Percentiles rank a stretch among this genome's conserved stretches.
Evolutionary conservation across 768 basidiomycete species (phyloP).

Genomic region (Hydnum rufescens): DNA sequence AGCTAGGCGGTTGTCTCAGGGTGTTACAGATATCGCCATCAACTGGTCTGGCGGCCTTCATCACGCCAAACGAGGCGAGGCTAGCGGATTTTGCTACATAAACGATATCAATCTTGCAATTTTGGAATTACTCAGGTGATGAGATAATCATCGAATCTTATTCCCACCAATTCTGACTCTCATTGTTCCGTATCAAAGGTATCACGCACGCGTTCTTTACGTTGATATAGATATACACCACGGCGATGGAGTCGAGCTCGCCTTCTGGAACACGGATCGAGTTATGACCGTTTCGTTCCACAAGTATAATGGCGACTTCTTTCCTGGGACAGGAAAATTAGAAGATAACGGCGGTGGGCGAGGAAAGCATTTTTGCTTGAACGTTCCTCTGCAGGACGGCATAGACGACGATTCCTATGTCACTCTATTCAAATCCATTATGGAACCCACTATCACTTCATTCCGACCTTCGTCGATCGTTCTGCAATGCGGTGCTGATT

Average conservation of each 20-base stretch:
- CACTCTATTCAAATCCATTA: slow-evolving; percentile 85
- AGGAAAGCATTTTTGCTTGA: slow-evolving; percentile 88
- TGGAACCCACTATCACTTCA: slow-evolving; percentile 78
- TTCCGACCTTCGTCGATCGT: slow-evolving; percentile 85
- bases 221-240: slow-evolving; percentile 99
- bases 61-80: slow-evolving; percentile 94
- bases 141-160: too few species aligned
- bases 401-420: slow-evolving; percentile 97
- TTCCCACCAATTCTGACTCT: background rate
- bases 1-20: slow-evolving; percentile 68
- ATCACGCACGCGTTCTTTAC: slow-evolving; percentile 86
- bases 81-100: slow-evolving; percentile 95
- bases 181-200: slow-evolving; percentile 26
- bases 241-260: slow-evolving; percentile 94
- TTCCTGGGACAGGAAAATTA: slow-evolving; percentile 90
- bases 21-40: slow-evolving; percentile 85
- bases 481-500: slow-evolving; percentile 92
- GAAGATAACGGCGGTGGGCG: slow-evolving; percentile 77
- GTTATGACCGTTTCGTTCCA: slow-evolving; percentile 99
- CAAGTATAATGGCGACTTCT: slow-evolving; percentile 97
- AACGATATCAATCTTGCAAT: slow-evolving; percentile 95
- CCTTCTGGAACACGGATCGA: slow-evolving; percentile 94
- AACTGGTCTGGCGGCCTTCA: slow-evolving; percentile 99
- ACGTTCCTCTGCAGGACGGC: slow-evolving; percentile 88
- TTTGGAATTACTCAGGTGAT: slow-evolving; percentile 69